phyloP scores from a whole-genome alignment of 345 rosid genomes.

The Euphorbia peplus region DNA sequence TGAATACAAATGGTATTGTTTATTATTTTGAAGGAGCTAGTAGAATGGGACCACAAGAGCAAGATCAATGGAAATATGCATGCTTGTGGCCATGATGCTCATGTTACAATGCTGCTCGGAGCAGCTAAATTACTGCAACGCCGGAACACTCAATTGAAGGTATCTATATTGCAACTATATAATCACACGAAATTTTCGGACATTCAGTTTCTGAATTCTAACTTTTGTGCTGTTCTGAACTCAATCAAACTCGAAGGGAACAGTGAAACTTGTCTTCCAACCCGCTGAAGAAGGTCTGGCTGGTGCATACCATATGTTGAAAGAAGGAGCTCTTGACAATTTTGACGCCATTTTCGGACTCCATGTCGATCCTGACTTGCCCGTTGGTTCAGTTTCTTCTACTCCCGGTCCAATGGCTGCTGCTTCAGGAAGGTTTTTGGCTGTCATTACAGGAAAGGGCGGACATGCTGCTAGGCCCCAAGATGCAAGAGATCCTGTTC shows the following conservation, averaged over 20 bases:
- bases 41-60: slow-evolving; percentile 48
- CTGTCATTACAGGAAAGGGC: slow-evolving; percentile 38
- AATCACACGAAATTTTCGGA: background rate
- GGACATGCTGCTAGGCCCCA: slow-evolving; percentile 55
- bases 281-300: slow-evolving; percentile 56
- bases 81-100: slow-evolving; percentile 62
- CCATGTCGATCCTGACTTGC: slow-evolving; percentile 38
- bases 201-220: too few species aligned
- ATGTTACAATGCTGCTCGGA: slow-evolving; percentile 71
- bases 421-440: slow-evolving; percentile 40
- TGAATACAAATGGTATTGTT: background rate
- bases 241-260: slow-evolving; percentile 34
- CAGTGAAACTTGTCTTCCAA: slow-evolving; percentile 58
- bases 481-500: slow-evolving; percentile 39
- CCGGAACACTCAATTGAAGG: slow-evolving; percentile 44
- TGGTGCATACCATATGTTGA: slow-evolving; percentile 53
- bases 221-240: background rate
- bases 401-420: slow-evolving; percentile 56
- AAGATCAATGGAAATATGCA: slow-evolving; percentile 50
- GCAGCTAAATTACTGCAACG: slow-evolving; percentile 63
- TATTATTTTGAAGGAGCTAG: slow-evolving; percentile 33
- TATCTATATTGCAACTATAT: too few species aligned
- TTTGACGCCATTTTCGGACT: slow-evolving; percentile 47
- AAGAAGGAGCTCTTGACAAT: slow-evolving; percentile 47
- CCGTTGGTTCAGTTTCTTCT: slow-evolving; percentile 42